Evolutionary conservation across 306 rosid genomes (phyloP).

Genomic region (Begonia fuchsioides): DNA sequence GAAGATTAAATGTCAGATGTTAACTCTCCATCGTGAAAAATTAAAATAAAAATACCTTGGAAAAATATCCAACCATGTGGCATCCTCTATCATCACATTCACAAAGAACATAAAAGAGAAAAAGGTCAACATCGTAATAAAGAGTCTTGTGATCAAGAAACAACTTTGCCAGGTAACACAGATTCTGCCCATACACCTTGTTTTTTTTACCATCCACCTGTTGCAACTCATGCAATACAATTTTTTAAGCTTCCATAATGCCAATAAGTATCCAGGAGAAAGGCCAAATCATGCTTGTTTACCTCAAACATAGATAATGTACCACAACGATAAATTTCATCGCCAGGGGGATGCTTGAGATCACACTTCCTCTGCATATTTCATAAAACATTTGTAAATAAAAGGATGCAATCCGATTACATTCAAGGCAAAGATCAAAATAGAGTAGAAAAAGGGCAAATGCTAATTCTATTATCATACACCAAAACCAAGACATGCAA

Average conservation of each 20-base stretch:
- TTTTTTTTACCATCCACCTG: slow-evolving; percentile 99
- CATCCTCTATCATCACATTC: slow-evolving; percentile 99
- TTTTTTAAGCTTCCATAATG: no score
- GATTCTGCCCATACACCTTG: slow-evolving; percentile 98
- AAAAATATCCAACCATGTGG: slow-evolving; percentile 99
- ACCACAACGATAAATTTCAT: slow-evolving; percentile 92
- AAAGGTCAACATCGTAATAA: slow-evolving; percentile 94
- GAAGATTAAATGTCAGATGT: no score
- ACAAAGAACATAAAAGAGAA: slow-evolving; percentile 82
- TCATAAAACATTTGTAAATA: no score
- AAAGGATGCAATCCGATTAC: no score
- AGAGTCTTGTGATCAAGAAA: slow-evolving; percentile 99
- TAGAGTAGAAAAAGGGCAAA: no score
- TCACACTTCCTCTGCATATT: slow-evolving; percentile 75
- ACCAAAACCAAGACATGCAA: neutral
- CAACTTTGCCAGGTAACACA: slow-evolving; percentile 91
- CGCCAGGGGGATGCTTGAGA: slow-evolving; percentile 99
- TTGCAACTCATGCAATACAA: slow-evolving; percentile 9
- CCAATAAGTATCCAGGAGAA: slow-evolving; percentile 36
- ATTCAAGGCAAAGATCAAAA: no score
- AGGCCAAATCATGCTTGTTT: slow-evolving; percentile 61
- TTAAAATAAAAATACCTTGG: slow-evolving; percentile 49
- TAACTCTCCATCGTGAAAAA: neutral
- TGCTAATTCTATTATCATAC: neutral
- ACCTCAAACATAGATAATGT: slow-evolving; percentile 99